Evolutionary conservation across 176 grass and related monocot genomes (phyloP), one percentile per base, ranked within the genome.

Genomic region (Phoenix roebelenii): DNA sequence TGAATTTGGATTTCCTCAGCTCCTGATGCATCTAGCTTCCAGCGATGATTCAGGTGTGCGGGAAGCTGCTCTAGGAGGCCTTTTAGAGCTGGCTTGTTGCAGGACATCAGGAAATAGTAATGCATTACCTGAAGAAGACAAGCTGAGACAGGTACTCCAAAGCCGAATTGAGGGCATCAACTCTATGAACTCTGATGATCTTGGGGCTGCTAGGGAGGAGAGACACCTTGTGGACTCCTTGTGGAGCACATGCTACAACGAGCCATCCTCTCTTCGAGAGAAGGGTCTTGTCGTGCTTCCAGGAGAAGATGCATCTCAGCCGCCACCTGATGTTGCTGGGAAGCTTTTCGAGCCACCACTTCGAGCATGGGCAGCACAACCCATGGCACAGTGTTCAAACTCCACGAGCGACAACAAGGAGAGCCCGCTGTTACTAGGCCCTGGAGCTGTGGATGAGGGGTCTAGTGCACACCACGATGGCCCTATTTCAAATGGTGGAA

Each of bases 211-310:
- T 50, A 60, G 74, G 57, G 90, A 90, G 68, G 90, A 95, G 77
- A 77, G 90, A 35, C 80, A 79, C 25, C 86, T 95, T 16, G 74
- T 95, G 3, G 68, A 90, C 52, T 90, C 86, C 4, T n/a, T 95
- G 23, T 90, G 90, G 83, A 63, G 62, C 18, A 15, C 71, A 25
- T 95, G 83, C 65, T 95, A 95, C 63, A 52, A 82, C 20, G 80
- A 95, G 23, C 90, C 86, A 19, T 95, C 90, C 7, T 63, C 50
- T 3, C 87, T 95, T 57, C 65, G 59, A 1, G 53, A 64, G 30
- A 77, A 84, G 69, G 90, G 90, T 6, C 78, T 95, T n/a, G 55
- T 90, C 35, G 60, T 95, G 67, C 61, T 95, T 50, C 82, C 82
- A 1, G 74, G 91, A 18, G 91, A 95, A 60, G 83, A 95, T 64